Evolutionary conservation across 495 filamentous ascomycete genomes (phyloP).

Genomic region (Trichoderma orchidacearum): DNA sequence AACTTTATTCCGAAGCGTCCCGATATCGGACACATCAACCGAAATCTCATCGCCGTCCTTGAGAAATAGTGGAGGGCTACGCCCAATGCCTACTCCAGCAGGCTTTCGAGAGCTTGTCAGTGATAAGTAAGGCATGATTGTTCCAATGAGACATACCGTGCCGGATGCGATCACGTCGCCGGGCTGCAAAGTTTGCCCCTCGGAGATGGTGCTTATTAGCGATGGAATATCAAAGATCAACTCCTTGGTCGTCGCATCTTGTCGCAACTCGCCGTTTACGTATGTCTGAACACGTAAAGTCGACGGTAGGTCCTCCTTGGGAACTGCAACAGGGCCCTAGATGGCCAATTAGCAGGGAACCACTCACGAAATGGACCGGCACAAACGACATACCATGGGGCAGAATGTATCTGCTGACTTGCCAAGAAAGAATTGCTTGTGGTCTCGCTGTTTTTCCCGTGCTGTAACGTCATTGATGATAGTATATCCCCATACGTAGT

Average conservation of each 20-base stretch:
- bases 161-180: conserved; percentile 36
- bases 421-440: conserved; percentile 45
- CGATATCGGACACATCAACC: conserved; percentile 29
- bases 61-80: conserved; percentile 29
- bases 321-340: conserved; percentile 39
- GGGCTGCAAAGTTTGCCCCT: conserved; percentile 26
- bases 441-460: conserved; percentile 39
- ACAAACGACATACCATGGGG: conserved; percentile 25
- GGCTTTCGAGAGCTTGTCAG: conserved; percentile 10
- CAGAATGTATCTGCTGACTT: conserved; percentile 43
- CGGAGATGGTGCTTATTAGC: conserved; percentile 27
- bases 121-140: background rate
- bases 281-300: conserved; percentile 25
- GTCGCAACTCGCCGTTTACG: conserved; percentile 30
- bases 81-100: conserved; percentile 38
- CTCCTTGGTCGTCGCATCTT: conserved; percentile 26
- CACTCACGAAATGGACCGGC: background rate
- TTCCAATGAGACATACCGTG: conserved; percentile 9
- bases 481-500: conserved; percentile 43
- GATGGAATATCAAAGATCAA: conserved; percentile 31
- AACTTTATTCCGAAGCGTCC: conserved; percentile 30
- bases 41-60: conserved; percentile 28
- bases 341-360: background rate
- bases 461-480: conserved; percentile 46
- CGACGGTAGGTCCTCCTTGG: conserved; percentile 23